Base-by-base conservation (phyloP, 306 rosid genomes). In the Pueraria montana region DNA sequence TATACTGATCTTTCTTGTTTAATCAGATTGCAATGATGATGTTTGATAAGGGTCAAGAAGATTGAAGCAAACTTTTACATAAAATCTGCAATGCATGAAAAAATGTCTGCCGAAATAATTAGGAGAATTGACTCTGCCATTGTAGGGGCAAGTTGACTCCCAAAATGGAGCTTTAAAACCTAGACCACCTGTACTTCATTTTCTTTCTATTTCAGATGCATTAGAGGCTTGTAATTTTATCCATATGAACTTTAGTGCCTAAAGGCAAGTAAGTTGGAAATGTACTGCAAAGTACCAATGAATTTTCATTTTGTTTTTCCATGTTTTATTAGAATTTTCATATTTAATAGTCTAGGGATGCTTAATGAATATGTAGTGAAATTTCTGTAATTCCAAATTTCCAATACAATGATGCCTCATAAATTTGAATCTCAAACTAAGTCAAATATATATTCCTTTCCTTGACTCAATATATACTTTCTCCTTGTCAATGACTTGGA, bases 11-110 rank as follows among this genome's bases (percentile, higher is more conserved):
- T 56, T 84, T 80, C 16, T 64, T 84, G 72, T 87, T 84, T 84
- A 67, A 89, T 84, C 95, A 90, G 92, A 87, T 85, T 87, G 88
- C 88, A 86, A 84, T 86, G 94, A 87, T 88, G 93, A 91, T 86
- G 87, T 93, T 89, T 90, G 88, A 87, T 86, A 79, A 88, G 76
- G 87, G 83, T 77, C 83, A 81, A 48, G 85, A 84, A 79, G 91
- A 76, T 78, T 82, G 82, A 84, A 87, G 83, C 83, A 81, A 87
- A 70, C 82, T 82, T 78, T 86, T 81, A 23, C 85, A 70, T 80
- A 52, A 85, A 78, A 86, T 85, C 74, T 50, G 65, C 90, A 50
- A 69, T 81, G 43, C 69, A 83, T 80, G 87, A 84, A 26, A 26
- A 87, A 77, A 45, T 82, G 86, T 78, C 78, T 18, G 83, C 73